A percentile compares a stretch with the other conserved stretches of the same genome.
phyloP scores from a whole-genome alignment of 2,329 filamentous ascomycete genomes.

The Xylaria sp. region DNA sequence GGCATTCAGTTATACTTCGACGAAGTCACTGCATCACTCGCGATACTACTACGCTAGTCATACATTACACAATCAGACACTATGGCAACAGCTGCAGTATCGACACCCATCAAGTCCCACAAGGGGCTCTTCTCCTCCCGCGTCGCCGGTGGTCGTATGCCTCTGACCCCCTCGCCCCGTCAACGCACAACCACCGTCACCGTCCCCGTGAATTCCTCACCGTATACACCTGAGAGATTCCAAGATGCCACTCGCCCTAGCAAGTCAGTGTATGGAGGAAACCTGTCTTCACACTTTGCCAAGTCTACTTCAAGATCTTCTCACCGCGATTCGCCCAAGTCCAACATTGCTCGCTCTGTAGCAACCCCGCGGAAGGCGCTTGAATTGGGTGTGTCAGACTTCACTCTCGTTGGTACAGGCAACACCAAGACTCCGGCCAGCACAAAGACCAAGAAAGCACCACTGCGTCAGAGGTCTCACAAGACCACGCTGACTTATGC shows the following conservation, averaged over 20 bases:
- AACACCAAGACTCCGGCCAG: constrained; percentile 67
- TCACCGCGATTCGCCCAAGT: constrained; percentile 92
- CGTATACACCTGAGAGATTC: constrained; percentile 77
- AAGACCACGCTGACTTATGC: constrained; percentile 86
- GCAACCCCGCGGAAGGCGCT: constrained; percentile 83
- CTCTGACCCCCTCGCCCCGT: constrained; percentile 90
- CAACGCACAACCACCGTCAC: constrained; percentile 65
- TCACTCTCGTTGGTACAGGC: constrained; percentile 87
- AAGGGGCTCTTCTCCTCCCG: constrained; percentile 90
- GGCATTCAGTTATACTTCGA: constrained; percentile 63
- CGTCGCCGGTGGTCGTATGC: constrained; percentile 94
- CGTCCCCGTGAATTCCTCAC: constrained; percentile 70
- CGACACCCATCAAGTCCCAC: constrained; percentile 95
- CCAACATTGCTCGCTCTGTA: constrained; percentile 84
- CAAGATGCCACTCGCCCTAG: constrained; percentile 62
- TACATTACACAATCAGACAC: constrained; percentile 52
- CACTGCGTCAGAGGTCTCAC: constrained; percentile 63
- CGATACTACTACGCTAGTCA: constrained; percentile 53
- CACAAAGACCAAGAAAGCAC: constrained; percentile 65
- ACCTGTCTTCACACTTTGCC: constrained; percentile 81
- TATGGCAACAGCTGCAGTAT: constrained; percentile 87
- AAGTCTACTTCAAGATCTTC: constrained; percentile 73
- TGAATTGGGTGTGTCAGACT: constrained; percentile 93
- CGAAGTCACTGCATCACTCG: constrained; percentile 49
- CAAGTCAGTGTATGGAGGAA: constrained; percentile 84